A percentile compares a stretch with the other conserved stretches of the same genome.
phyloP scores from a whole-genome alignment of 2,329 filamentous ascomycete genomes.

The Pyricularia grisea region DNA sequence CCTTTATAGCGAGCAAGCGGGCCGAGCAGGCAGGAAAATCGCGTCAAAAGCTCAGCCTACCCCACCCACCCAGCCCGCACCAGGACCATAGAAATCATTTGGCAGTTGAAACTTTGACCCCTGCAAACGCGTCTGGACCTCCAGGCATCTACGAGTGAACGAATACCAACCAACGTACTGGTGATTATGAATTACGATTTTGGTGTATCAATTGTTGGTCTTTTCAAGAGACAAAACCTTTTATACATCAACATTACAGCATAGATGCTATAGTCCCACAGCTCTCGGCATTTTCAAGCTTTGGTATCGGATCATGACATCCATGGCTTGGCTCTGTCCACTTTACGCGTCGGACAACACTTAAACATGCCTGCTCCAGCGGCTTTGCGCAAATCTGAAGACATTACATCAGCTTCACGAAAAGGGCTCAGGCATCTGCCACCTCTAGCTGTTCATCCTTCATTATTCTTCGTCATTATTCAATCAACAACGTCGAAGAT shows the following conservation, averaged over 20 bases:
- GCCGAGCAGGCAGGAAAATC: background rate
- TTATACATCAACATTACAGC: background rate
- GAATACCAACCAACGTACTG: no score
- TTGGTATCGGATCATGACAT: background rate
- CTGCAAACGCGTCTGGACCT: background rate
- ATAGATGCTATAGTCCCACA: background rate
- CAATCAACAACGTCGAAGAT: no score
- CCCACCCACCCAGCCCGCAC: background rate
- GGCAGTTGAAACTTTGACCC: background rate
- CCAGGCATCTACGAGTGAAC: background rate
- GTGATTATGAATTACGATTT: background rate
- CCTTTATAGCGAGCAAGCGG: background rate
- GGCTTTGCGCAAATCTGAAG: background rate
- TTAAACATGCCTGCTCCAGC: background rate
- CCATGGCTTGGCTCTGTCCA: background rate
- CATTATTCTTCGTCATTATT: background rate
- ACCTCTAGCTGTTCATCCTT: background rate
- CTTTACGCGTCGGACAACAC: background rate
- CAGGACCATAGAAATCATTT: background rate
- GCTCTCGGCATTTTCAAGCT: background rate
- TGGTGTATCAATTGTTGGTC: background rate
- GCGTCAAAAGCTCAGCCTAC: background rate
- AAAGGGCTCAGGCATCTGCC: background rate
- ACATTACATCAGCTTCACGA: background rate
- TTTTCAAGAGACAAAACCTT: background rate